Base-by-base conservation (phyloP, 768 basidiomycete species). In the Leccinum olivaceopallidum region DNA sequence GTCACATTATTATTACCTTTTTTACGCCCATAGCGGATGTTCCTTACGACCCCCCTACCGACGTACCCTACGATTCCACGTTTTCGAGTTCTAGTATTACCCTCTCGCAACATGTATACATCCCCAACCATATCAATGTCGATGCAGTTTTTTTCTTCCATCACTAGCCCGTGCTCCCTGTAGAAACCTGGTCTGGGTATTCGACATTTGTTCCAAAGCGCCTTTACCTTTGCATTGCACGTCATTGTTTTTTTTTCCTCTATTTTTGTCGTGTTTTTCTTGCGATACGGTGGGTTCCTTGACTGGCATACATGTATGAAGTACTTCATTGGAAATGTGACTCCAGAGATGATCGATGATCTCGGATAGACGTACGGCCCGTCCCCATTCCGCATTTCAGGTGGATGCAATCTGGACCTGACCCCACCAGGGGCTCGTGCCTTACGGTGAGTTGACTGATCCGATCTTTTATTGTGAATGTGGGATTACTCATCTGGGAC, bases 21-120 rank as follows among this genome's bases (percentile, higher is more conserved):
- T 22, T 54, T 63, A 39, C 51, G 34, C 34, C 49, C 18, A 32
- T 36, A 28, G 44, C 20, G 12, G 55, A 58, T 12, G 9, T 36
- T 36, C 54, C 52, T 34, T 55, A 57, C 16, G 18, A 47, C 20
- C n/a, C 39, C 60, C 49, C 22, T 63, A 28, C 24, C 22, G 22
- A 54, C 44, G 44, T 48, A 57, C 47, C 58, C 47, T 61, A 62
- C 48, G 51, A 47, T 13, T 44, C n/a, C 26, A 32, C 44, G 32
- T 56, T 53, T 37, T 47, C 10, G 20, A 44, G 32, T 36, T 42
- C 9, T 63, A 66, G 56, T 47, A 47, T 20, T 47, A 47, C 44
- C 44, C 44, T 47, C 44, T 47, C 44, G 44, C 44, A 47, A 47
- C 44, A 47, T 47, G 44, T 47, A 47, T 47, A 47, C 44, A 47